Conservation (phyloP, 1,284 basidiomycete species). For the Mycosarcoma mackinlayi region DNA sequence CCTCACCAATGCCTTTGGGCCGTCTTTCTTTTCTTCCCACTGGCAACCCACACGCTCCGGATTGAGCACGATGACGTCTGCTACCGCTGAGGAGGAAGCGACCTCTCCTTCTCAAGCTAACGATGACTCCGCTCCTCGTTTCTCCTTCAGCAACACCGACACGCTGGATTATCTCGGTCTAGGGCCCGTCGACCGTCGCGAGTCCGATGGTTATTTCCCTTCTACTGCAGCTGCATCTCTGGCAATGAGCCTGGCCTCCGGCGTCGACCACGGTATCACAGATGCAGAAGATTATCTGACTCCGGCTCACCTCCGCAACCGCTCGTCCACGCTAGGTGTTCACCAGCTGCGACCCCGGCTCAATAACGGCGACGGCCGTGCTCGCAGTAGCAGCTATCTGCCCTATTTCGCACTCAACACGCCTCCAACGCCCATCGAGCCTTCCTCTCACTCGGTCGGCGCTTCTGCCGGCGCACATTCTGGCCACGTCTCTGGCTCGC, state of each 20-base stretch:
- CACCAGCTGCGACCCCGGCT: slow-evolving; percentile 36
- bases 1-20: slow-evolving; percentile 49
- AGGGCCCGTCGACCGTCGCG: slow-evolving; percentile 14
- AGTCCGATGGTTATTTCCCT: background rate
- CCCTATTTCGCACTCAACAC: slow-evolving; percentile 30
- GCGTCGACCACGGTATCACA: slow-evolving; percentile 9
- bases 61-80: slow-evolving; percentile 43
- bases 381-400: slow-evolving; percentile 48
- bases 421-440: slow-evolving; percentile 2
- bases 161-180: slow-evolving; percentile 63
- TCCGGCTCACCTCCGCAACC: slow-evolving; percentile 27
- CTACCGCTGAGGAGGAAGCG: slow-evolving; percentile 19
- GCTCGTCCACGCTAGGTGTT: slow-evolving; percentile 36
- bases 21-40: slow-evolving; percentile 55
- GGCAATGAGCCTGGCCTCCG: background rate
- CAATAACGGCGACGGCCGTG: slow-evolving; percentile 29
- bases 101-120: background rate
- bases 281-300: slow-evolving; percentile 23
- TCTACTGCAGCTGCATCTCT: background rate
- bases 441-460: slow-evolving; percentile 10
- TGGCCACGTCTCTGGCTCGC: slow-evolving; percentile 24
- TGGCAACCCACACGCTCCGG: slow-evolving; percentile 51
- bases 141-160: slow-evolving; percentile 37
- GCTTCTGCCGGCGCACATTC: slow-evolving; percentile 10
- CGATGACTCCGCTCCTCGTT: slow-evolving; percentile 15